A percentile compares a stretch with the other conserved stretches of the same genome.
These are phyloP conservation scores for Apophysomyces elegans DNA, from an alignment of 371 early-diverging fungal species.

Conservation along the genomic window DNA sequence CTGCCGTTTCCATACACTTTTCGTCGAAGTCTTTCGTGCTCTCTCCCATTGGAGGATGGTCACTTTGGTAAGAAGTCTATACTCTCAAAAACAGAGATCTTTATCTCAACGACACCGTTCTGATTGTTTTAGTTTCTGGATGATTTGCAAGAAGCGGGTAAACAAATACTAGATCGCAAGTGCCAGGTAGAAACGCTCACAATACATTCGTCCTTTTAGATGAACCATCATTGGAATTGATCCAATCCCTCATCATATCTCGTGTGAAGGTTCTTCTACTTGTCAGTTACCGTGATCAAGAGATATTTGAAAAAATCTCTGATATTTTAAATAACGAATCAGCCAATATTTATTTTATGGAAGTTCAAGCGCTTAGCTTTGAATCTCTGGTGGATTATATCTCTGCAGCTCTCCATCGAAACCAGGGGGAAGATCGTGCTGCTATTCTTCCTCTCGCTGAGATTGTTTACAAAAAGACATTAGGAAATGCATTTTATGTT, in stretches of 20 bases:
- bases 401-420: conserved; percentile 41
- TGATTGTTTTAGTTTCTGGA: conserved; percentile 37
- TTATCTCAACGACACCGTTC: not conserved
- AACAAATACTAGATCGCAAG: too few species aligned
- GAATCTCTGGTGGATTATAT: conserved; percentile 42
- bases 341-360: conserved; percentile 33
- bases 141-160: conserved; percentile 51
- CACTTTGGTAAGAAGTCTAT: conserved; percentile 38
- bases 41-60: conserved; percentile 49
- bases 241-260: conserved; percentile 39
- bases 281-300: conserved; percentile 44
- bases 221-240: conserved; percentile 46
- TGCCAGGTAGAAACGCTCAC: too few species aligned
- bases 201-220: conserved; percentile 18
- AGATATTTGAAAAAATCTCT: conserved; percentile 22
- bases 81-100: not conserved
- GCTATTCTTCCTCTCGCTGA: conserved; percentile 38
- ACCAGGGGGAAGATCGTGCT: conserved; percentile 19
- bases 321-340: conserved; percentile 29
- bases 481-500: conserved; percentile 50
- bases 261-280: conserved; percentile 38
- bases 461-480: conserved; percentile 36
- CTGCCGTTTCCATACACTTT: conserved; percentile 43
- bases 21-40: conserved; percentile 47
- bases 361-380: conserved; percentile 36